Evolutionary conservation across 441 rosid species (phyloP).

Genomic region (Populus hybrid): DNA sequence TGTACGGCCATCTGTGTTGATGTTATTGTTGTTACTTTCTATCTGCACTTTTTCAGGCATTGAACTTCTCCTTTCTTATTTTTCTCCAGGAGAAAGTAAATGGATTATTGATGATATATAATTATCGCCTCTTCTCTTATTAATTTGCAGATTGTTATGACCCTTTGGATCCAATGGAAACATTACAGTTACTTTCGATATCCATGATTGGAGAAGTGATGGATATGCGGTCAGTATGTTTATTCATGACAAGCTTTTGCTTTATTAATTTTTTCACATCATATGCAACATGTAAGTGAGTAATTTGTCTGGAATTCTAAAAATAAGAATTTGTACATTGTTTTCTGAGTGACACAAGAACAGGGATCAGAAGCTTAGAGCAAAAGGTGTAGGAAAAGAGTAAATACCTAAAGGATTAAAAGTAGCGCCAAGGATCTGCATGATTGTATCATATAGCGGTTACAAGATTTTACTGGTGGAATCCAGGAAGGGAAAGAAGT

Average conservation of each 20-base stretch:
- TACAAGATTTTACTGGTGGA: no score
- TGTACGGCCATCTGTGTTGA: constrained; percentile 13
- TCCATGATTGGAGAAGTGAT: constrained; percentile 35
- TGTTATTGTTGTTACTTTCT: constrained; percentile 17
- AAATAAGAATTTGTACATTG: no score
- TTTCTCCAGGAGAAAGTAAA: background rate
- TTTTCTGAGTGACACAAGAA: no score
- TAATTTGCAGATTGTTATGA: constrained; percentile 29
- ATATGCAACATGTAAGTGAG: no score
- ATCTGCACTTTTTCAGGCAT: constrained; percentile 39
- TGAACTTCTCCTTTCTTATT: constrained; percentile 10
- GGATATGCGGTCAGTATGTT: constrained; percentile 49
- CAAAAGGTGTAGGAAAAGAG: no score
- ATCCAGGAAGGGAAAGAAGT: no score
- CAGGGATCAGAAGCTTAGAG: no score
- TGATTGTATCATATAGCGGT: no score
- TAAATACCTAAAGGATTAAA: no score
- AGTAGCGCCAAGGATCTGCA: no score
- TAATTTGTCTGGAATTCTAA: no score
- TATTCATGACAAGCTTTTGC: background rate
- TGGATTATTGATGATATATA: constrained; percentile 8
- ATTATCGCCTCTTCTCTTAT: constrained; percentile 17
- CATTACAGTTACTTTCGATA: constrained; percentile 53
- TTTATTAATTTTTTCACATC: no score
- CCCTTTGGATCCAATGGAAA: constrained; percentile 37